These are phyloP conservation scores for Termitomyces sp. DNA, from an alignment of 768 basidiomycete genomes.

Conservation along the genomic window DNA sequence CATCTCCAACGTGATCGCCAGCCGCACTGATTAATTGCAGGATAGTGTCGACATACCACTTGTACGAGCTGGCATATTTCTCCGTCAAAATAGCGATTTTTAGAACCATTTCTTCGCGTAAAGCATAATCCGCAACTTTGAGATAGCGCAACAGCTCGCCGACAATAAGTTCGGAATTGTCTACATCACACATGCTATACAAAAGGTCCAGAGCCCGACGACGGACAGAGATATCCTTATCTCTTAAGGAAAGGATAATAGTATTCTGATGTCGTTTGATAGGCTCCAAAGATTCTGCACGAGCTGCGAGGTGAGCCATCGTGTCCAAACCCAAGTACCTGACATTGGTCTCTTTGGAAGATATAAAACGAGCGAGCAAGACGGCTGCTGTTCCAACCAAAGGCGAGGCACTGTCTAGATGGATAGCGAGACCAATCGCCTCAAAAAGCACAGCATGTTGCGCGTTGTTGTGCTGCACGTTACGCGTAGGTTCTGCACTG, in stretches of 20 bases:
- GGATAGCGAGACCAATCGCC: constrained; percentile 94
- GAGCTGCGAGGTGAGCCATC: constrained; percentile 96
- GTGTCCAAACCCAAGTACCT: constrained; percentile 96
- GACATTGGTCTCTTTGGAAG: constrained; percentile 97
- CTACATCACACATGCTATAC: constrained; percentile 99
- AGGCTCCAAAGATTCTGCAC: constrained; percentile 83
- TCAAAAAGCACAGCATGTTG: constrained; percentile 98
- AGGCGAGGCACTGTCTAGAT: constrained; percentile 86
- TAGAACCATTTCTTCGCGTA: constrained; percentile 97
- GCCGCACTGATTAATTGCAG: constrained; percentile 93
- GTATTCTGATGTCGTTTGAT: constrained; percentile 96
- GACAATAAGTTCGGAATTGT: constrained; percentile 94
- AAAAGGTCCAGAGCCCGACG: constrained; percentile 91
- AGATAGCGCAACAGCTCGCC: constrained; percentile 93
- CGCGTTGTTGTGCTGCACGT: constrained; percentile 98
- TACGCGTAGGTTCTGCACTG: constrained; percentile 83
- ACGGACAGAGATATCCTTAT: constrained; percentile 96
- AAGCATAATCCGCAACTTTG: constrained; percentile 91
- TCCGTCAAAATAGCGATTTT: constrained; percentile 99
- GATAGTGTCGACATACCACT: constrained; percentile 99
- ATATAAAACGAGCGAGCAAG: constrained; percentile 91
- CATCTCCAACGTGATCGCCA: constrained; percentile 98
- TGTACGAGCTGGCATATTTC: constrained; percentile 94
- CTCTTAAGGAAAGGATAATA: constrained; percentile 89
- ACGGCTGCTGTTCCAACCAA: constrained; percentile 85